A percentile compares a stretch with the other conserved stretches of the same genome.
These are phyloP conservation scores for Polychaeton citri DNA, from an alignment of 2,329 filamentous ascomycete species.

Conservation along the genomic window DNA sequence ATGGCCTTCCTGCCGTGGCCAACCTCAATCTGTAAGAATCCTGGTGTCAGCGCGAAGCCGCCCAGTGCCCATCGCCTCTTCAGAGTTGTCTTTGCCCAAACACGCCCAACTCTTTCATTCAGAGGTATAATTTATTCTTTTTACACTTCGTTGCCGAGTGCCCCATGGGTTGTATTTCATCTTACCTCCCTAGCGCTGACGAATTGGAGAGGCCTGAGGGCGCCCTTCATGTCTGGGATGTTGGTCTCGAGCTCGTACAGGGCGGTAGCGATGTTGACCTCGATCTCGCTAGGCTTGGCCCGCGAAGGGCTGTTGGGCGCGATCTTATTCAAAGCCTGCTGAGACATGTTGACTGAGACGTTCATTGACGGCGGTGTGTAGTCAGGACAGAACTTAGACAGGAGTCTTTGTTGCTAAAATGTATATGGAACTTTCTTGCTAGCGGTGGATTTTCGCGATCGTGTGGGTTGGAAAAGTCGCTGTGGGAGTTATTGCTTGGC, in stretches of 20 bases:
- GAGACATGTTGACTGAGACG: slow-evolving; percentile 41
- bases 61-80: slow-evolving; percentile 46
- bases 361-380: slow-evolving; percentile 7
- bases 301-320: slow-evolving; percentile 92
- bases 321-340: slow-evolving; percentile 89
- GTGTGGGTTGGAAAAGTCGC: not conserved
- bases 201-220: slow-evolving; percentile 95
- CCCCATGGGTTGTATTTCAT: slow-evolving; percentile 20
- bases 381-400: not conserved
- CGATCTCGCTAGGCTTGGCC: slow-evolving; percentile 92
- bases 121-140: not conserved
- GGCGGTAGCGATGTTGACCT: slow-evolving; percentile 91
- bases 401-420: not conserved
- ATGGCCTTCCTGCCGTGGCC: slow-evolving; percentile 99
- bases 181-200: slow-evolving; percentile 99
- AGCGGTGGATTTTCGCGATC: not conserved
- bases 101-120: slow-evolving; percentile 1
- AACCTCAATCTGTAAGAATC: slow-evolving; percentile 81
- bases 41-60: slow-evolving; percentile 43
- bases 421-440: not conserved
- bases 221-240: slow-evolving; percentile 92
- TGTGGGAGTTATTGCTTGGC: not conserved
- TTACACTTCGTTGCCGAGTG: not conserved
- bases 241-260: slow-evolving; percentile 99
- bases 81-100: slow-evolving; percentile 17